These are phyloP conservation scores for Panellus pusillus DNA, from an alignment of 768 basidiomycete species.

Conservation along the genomic window DNA sequence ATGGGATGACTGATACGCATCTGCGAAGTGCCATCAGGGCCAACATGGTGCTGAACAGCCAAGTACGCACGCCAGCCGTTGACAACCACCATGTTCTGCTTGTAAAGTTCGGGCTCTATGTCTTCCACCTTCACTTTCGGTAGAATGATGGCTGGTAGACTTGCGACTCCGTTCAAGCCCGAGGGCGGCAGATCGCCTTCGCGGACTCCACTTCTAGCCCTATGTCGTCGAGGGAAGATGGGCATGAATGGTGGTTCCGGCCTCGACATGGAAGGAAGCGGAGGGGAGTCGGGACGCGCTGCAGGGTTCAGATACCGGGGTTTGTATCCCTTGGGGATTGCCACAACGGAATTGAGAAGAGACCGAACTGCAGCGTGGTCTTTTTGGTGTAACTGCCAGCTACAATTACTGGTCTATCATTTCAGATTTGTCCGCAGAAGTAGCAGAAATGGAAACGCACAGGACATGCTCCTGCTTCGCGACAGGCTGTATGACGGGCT, in stretches of 20 bases:
- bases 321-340: slow-evolving; percentile 19
- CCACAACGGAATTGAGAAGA: slow-evolving; percentile 20
- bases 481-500: slow-evolving; percentile 31
- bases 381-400: slow-evolving; percentile 19
- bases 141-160: slow-evolving; percentile 30
- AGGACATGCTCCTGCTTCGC: slow-evolving; percentile 38
- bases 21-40: slow-evolving; percentile 22
- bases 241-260: slow-evolving; percentile 25
- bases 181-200: slow-evolving; percentile 3
- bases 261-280: slow-evolving; percentile 26
- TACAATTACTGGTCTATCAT: slow-evolving; percentile 1
- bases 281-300: slow-evolving; percentile 29
- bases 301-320: slow-evolving; percentile 19
- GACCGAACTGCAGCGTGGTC: slow-evolving; percentile 25
- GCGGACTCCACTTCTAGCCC: slow-evolving; percentile 21
- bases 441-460: slow-evolving; percentile 34
- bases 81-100: slow-evolving; percentile 55
- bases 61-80: slow-evolving; percentile 62
- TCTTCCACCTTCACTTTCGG: slow-evolving; percentile 33
- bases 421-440: background rate
- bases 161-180: slow-evolving; percentile 22
- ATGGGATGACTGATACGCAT: slow-evolving; percentile 42
- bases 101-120: slow-evolving; percentile 44
- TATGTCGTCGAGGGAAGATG: slow-evolving; percentile 41
- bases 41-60: background rate